Conservation (phyloP, 164 flowering plant genomes). For the Akebia trifoliata region DNA sequence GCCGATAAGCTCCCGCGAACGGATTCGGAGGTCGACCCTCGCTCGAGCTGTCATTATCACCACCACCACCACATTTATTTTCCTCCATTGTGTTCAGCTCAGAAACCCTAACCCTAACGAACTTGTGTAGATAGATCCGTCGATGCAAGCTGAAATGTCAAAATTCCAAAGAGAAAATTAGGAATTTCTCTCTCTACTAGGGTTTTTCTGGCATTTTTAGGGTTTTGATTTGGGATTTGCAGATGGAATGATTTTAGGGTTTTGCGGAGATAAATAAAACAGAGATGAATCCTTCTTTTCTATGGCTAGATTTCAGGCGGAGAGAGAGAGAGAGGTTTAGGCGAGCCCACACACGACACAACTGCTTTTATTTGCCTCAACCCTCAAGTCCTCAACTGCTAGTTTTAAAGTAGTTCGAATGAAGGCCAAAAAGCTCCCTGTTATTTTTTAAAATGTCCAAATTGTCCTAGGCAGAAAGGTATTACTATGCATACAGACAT, state of each 20-base stretch:
- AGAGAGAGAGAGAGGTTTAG: neutral
- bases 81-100: slow-evolving; percentile 42
- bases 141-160: slow-evolving; percentile 3
- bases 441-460: too few relatives aligned
- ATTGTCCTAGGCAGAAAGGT: too few relatives aligned
- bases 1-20: slow-evolving; percentile 32
- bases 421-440: too few relatives aligned
- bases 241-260: slow-evolving; percentile 16
- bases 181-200: neutral
- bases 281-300: slow-evolving; percentile 2
- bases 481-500: too few relatives aligned
- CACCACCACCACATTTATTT: slow-evolving; percentile 22
- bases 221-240: slow-evolving; percentile 4
- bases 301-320: slow-evolving; percentile 10
- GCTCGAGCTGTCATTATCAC: slow-evolving; percentile 39
- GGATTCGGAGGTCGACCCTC: slow-evolving; percentile 64
- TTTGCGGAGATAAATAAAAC: slow-evolving; percentile 1
- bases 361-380: too few relatives aligned
- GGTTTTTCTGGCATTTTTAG: neutral
- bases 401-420: too few relatives aligned
- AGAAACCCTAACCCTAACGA: slow-evolving; percentile 8
- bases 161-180: neutral
- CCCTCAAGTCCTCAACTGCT: too few relatives aligned
- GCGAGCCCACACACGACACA: too few relatives aligned
- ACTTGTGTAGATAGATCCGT: neutral